Base-by-base conservation (phyloP, 352 stramenopile species). In the Phytopythium litorale region DNA sequence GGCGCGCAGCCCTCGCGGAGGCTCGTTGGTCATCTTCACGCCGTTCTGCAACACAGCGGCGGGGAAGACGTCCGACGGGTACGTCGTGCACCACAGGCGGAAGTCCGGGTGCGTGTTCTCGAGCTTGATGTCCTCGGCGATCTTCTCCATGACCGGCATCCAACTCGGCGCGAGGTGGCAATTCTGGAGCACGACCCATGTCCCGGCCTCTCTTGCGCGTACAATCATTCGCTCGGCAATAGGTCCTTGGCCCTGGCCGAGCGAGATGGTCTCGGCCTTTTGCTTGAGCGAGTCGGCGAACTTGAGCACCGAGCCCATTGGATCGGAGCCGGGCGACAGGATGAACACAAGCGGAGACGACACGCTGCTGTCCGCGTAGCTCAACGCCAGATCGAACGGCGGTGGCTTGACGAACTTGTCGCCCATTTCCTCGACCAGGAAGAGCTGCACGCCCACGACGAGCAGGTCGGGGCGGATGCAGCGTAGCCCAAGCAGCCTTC, bases 21-120 rank as follows among this genome's bases (percentile, higher is more conserved):
- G 91, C 63, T 98, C 94, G 46, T 97, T 96, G 8, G 94, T 98
- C 92, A 98, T 98, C 68, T 98, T 98, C n/a, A 98, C 89, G 32
- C 92, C 92, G 70, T 98, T 98, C 71, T 98, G 94, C 25, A 98
- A 78, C 42, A 98, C 87, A 0, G 92, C 89, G 1, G 96, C 87
- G 0, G 94, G 94, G 64, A 98, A 98, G 15, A 98, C 89, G 53
- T 96, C 80, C 18, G 87, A 97, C 25, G 94, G 94, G 62, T 98
- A 98, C 35, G 92, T 98, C 16, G 94, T 98, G 64, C 88, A 97
- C 94, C 94, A 98, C 25, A 98, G 66, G 19, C 94, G 81, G 67
- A 98, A 98, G 46, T 96, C 79, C 11, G 67, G 56, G 63, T 98
- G 88, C 0, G 81, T 91, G 62, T 88, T 89, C 21, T 97, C 73